Conservation (phyloP, 2,329 filamentous ascomycete genomes). For the Lecanicillium sp. region DNA sequence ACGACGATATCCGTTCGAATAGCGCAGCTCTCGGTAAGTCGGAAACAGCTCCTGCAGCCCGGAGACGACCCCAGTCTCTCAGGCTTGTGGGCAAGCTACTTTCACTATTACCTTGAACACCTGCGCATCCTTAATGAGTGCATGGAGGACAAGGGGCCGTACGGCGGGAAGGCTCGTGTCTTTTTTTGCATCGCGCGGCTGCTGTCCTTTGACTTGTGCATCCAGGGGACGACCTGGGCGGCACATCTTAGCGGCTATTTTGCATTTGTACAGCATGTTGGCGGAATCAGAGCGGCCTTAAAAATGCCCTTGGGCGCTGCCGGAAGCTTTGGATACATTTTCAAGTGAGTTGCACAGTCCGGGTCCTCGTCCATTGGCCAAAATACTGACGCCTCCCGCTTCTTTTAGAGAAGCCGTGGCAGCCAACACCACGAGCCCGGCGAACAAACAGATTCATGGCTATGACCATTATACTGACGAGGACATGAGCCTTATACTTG, state of each 20-base stretch:
- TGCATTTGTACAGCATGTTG: background rate
- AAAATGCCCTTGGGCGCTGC: background rate
- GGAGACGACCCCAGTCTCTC: too few species aligned
- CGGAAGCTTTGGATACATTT: background rate
- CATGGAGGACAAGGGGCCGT: too few species aligned
- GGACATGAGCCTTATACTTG: background rate
- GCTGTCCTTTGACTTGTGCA: background rate
- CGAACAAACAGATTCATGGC: background rate
- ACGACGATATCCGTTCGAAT: too few species aligned
- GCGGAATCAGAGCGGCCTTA: background rate
- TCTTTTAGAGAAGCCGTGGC: background rate
- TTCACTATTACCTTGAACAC: too few species aligned
- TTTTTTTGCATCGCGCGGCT: too few species aligned
- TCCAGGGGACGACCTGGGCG: background rate
- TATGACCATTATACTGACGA: constrained; percentile 1
- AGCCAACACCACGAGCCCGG: background rate
- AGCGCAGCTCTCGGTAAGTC: too few species aligned
- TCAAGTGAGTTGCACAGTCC: background rate
- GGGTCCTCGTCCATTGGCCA: too few species aligned
- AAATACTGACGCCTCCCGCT: background rate
- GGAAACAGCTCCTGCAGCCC: too few species aligned
- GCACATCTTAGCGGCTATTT: background rate
- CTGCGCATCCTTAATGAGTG: too few species aligned
- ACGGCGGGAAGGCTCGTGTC: too few species aligned
- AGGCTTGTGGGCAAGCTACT: too few species aligned